These are phyloP conservation scores for Penicillium sp. DNA, from an alignment of 2,329 filamentous ascomycete genomes.

Conservation along the genomic window DNA sequence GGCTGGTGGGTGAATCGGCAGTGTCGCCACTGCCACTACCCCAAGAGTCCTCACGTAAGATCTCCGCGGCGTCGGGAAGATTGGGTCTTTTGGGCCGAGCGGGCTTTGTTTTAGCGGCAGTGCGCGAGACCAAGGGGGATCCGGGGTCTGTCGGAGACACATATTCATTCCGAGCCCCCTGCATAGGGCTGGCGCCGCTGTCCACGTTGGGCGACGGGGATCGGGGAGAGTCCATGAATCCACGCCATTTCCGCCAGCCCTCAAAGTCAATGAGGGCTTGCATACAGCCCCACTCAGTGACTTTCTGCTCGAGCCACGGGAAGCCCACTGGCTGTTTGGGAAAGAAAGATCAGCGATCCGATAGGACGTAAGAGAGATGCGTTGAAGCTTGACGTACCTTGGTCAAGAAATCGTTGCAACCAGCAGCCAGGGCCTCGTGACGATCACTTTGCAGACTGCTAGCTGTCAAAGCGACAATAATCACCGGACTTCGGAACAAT, in stretches of 20 bases:
- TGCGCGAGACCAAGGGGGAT: conserved; percentile 20
- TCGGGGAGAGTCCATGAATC: conserved; percentile 54
- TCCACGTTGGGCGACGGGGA: conserved; percentile 21
- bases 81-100: conserved; percentile 10
- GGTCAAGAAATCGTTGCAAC: conserved; percentile 97
- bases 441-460: conserved; percentile 92
- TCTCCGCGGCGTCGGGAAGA: conserved; percentile 13
- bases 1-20: conserved; percentile 26
- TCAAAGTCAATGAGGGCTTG: conserved; percentile 98
- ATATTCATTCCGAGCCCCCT: conserved; percentile 17
- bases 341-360: neutral
- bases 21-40: conserved; percentile 32
- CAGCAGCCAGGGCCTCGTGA: conserved; percentile 89
- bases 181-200: conserved; percentile 30
- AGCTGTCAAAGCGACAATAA: conserved; percentile 94
- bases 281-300: conserved; percentile 99
- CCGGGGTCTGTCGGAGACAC: conserved; percentile 5
- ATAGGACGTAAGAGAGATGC: neutral
- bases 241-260: conserved; percentile 97
- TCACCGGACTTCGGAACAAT: conserved; percentile 92
- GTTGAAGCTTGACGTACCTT: conserved; percentile 70
- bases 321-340: conserved; percentile 80
- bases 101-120: conserved; percentile 13
- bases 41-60: conserved; percentile 30
- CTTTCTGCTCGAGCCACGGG: conserved; percentile 93